These are phyloP conservation scores for Hypoxylon sp. DNA, from an alignment of 2,329 filamentous ascomycete species.

Conservation along the genomic window DNA sequence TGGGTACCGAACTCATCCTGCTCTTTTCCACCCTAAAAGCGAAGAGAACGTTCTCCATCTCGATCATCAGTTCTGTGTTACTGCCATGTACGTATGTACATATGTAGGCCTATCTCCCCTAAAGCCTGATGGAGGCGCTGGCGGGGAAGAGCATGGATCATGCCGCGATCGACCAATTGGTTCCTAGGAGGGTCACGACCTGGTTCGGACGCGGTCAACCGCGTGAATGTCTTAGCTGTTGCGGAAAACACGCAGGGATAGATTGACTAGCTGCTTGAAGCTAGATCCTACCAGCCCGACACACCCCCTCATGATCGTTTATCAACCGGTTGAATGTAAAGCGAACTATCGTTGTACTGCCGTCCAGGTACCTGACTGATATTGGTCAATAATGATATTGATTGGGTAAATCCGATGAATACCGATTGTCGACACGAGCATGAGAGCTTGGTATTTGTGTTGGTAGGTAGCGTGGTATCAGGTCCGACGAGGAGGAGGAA, in stretches of 20 bases:
- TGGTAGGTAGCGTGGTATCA: constrained; percentile 14
- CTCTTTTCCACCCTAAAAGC: not conserved
- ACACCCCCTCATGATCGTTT: constrained; percentile 4
- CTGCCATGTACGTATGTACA: not conserved
- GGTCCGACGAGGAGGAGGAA: constrained; percentile 20
- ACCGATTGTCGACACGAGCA: not conserved
- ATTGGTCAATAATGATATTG: constrained; percentile 1
- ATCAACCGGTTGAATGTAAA: constrained; percentile 6
- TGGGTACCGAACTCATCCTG: not conserved
- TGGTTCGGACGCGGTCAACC: constrained; percentile 39
- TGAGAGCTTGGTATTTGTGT: constrained; percentile 6
- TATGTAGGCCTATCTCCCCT: constrained; percentile 10
- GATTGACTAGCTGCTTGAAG: constrained; percentile 13
- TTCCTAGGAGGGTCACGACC: constrained; percentile 14
- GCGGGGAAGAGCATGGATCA: constrained; percentile 37
- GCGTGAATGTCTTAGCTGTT: constrained; percentile 39
- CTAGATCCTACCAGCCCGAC: constrained; percentile 17
- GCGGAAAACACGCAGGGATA: constrained; percentile 41
- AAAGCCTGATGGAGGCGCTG: constrained; percentile 27
- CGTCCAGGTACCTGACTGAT: constrained; percentile 5
- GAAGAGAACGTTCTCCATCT: constrained; percentile 6
- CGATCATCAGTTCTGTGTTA: constrained; percentile 6
- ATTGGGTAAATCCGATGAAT: not conserved
- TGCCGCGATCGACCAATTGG: constrained; percentile 35
- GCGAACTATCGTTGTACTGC: not conserved